Conservation (phyloP, 164 flowering plant genomes). For the Akebia trifoliata region DNA sequence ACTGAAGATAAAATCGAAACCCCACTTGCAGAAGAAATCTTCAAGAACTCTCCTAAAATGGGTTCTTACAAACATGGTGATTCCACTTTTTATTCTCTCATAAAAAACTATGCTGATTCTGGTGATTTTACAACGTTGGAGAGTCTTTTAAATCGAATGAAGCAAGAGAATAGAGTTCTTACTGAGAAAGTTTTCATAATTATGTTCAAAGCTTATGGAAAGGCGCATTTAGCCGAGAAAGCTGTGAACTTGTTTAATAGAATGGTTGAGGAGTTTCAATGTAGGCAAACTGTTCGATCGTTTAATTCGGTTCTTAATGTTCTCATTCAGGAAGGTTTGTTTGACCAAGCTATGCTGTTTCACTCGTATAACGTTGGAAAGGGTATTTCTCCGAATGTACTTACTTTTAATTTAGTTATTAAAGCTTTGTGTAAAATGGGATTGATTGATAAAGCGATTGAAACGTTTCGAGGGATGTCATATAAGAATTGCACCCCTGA, state of each 20-base stretch:
- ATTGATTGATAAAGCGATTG: conserved; percentile 54
- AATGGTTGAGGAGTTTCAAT: conserved; percentile 60
- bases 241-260: conserved; percentile 62
- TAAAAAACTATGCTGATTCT: conserved; percentile 41
- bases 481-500: conserved; percentile 48
- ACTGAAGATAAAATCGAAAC: conserved; percentile 8
- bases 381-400: conserved; percentile 50
- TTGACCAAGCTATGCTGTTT: conserved; percentile 44
- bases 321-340: conserved; percentile 47
- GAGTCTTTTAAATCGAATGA: conserved; percentile 53
- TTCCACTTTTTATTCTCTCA: conserved; percentile 53
- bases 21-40: conserved; percentile 35
- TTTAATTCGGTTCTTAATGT: conserved; percentile 85
- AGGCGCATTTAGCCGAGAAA: conserved; percentile 47
- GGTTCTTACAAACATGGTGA: conserved; percentile 78
- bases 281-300: conserved; percentile 54
- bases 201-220: conserved; percentile 71
- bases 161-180: conserved; percentile 45
- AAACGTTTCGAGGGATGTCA: conserved; percentile 69
- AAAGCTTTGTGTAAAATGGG: conserved; percentile 68
- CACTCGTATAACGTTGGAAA: conserved; percentile 22
- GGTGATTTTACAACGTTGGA: conserved; percentile 57
- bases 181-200: conserved; percentile 50
- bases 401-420: conserved; percentile 67
- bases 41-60: conserved; percentile 30